Percentiles rank a stretch among this genome's conserved stretches.
phyloP scores from a whole-genome alignment of 441 rosid species.

The Jatropha podagrica region DNA sequence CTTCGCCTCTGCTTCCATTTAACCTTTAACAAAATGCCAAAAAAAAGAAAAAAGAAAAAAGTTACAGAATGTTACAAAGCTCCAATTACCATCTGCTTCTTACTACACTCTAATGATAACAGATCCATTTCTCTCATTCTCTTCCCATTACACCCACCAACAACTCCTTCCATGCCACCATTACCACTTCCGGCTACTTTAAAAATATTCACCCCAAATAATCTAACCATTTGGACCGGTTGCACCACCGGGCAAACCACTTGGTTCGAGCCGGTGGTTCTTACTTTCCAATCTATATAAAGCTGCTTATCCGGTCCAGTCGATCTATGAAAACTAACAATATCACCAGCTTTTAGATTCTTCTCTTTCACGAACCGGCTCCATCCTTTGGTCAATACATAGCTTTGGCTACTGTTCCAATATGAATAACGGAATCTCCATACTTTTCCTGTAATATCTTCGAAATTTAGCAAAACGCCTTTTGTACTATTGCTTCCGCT shows the following conservation, averaged over 20 bases:
- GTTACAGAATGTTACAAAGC: constrained; percentile 48
- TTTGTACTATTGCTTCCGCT: constrained; percentile 40
- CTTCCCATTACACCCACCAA: constrained; percentile 43
- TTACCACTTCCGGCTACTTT: constrained; percentile 36
- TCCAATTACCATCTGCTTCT: constrained; percentile 67
- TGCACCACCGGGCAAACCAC: constrained; percentile 22
- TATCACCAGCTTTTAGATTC: constrained; percentile 76
- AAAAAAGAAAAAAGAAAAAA: constrained; percentile 3
- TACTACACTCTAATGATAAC: constrained; percentile 48
- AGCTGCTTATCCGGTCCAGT: constrained; percentile 67
- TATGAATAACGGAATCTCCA: constrained; percentile 96
- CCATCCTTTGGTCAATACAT: constrained; percentile 97
- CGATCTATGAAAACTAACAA: constrained; percentile 74
- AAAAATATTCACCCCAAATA: constrained; percentile 84
- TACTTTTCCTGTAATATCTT: constrained; percentile 76
- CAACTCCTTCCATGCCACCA: not conserved
- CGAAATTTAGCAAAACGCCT: constrained; percentile 71
- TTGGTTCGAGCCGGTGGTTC: constrained; percentile 32
- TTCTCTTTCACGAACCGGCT: constrained; percentile 94
- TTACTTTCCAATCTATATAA: constrained; percentile 58
- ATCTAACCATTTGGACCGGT: constrained; percentile 57
- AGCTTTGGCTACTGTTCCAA: constrained; percentile 97
- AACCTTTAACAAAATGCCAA: constrained; percentile 23
- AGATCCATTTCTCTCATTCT: constrained; percentile 59
- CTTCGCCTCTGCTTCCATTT: not conserved